Percentiles rank a stretch among this genome's conserved stretches.
phyloP scores from a whole-genome alignment of 768 basidiomycete genomes.

The Agrocybe praecox region DNA sequence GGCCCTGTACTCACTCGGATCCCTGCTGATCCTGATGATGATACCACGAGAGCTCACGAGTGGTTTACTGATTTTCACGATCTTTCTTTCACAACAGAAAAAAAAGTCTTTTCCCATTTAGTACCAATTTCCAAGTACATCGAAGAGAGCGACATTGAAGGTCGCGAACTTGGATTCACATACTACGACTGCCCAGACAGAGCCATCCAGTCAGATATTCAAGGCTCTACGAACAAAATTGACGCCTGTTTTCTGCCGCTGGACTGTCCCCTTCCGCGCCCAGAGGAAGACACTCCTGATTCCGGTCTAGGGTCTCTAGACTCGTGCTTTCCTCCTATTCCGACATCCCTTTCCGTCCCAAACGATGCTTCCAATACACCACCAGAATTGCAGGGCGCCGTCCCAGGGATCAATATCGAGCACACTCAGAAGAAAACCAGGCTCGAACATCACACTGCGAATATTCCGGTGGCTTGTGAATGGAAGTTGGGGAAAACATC shows the following conservation, averaged over 20 bases:
- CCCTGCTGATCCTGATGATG: not conserved
- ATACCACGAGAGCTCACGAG: too few relatives aligned
- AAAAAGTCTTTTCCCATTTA: not conserved
- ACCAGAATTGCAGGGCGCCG: too few relatives aligned
- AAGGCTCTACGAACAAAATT: not conserved
- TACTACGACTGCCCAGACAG: too few relatives aligned
- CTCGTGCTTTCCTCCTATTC: too few relatives aligned
- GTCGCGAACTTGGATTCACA: not conserved
- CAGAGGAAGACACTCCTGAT: too few relatives aligned
- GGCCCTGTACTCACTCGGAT: not conserved
- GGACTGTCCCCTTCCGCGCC: not conserved
- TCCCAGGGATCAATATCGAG: too few relatives aligned
- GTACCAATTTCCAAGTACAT: not conserved
- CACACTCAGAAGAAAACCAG: not conserved
- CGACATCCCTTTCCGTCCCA: too few relatives aligned
- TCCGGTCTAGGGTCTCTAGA: too few relatives aligned
- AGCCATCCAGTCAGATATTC: not conserved
- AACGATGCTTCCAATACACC: too few relatives aligned
- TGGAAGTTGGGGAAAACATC: not conserved
- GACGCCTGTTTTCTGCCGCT: not conserved
- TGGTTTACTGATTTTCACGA: not conserved
- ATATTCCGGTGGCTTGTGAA: not conserved
- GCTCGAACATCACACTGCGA: not conserved
- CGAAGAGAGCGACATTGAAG: too few relatives aligned
- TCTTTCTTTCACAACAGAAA: not conserved